phyloP scores from a whole-genome alignment of 179 eudicot genomes.

The Pouteria campechiana region DNA sequence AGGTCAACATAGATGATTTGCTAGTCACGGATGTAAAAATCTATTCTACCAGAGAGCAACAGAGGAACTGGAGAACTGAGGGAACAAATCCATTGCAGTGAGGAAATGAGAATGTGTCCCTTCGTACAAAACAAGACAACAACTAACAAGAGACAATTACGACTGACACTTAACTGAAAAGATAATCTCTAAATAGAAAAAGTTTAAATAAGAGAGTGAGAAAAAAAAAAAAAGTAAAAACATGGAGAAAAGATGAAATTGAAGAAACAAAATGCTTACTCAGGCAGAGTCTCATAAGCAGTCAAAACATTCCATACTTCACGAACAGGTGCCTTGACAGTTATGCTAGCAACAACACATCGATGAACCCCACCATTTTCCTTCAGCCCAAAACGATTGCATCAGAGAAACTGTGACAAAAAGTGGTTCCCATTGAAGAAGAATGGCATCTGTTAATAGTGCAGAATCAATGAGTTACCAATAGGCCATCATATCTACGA shows the following conservation, averaged over 20 bases:
- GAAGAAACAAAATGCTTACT: conserved; percentile 45
- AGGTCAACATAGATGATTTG: too few species aligned
- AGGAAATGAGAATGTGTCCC: too few species aligned
- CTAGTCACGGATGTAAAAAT: too few species aligned
- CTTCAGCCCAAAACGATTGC: conserved; percentile 38
- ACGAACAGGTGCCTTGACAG: conserved; percentile 90
- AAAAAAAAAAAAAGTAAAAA: background rate
- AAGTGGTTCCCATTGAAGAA: conserved; percentile 2
- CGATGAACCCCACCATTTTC: conserved; percentile 99
- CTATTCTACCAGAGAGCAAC: too few species aligned
- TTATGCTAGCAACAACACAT: conserved; percentile 85
- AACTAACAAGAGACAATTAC: too few species aligned
- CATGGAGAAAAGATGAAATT: background rate
- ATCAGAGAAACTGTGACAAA: conserved; percentile 13
- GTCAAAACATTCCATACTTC: conserved; percentile 92
- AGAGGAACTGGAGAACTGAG: too few species aligned
- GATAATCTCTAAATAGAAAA: too few species aligned
- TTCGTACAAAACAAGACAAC: too few species aligned
- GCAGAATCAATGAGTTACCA: conserved; percentile 45
- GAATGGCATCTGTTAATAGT: conserved; percentile 7
- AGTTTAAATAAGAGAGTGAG: background rate
- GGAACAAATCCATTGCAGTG: too few species aligned
- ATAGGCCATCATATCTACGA: conserved; percentile 91
- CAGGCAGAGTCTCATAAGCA: conserved; percentile 90
- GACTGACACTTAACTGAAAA: too few species aligned